A percentile compares a stretch with the other conserved stretches of the same genome.
Conservation (phyloP, 768 basidiomycete genomes). For the Suillus hirtellus region DNA sequence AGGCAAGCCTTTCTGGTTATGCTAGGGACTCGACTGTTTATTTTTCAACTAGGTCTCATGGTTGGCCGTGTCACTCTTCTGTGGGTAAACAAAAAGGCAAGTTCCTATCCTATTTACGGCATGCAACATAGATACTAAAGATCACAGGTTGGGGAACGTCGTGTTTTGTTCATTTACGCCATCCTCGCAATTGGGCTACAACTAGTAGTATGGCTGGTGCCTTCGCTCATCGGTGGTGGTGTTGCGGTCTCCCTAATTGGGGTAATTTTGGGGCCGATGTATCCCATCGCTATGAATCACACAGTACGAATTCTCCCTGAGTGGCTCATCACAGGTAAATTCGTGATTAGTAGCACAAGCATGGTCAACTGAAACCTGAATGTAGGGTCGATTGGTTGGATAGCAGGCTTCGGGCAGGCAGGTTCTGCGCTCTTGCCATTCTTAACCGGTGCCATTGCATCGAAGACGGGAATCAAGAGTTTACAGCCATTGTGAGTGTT, state of each 20-base stretch:
- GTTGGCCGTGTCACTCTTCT: constrained; percentile 30
- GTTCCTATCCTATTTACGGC: background rate
- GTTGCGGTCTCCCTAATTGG: constrained; percentile 67
- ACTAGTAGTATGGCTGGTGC: constrained; percentile 67
- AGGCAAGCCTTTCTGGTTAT: constrained; percentile 16
- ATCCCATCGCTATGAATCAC: constrained; percentile 51
- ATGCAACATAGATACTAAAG: constrained; percentile 1
- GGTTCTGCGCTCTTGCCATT: constrained; percentile 55
- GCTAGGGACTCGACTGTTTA: background rate
- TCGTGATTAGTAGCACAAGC: constrained; percentile 1
- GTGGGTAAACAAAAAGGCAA: constrained; percentile 30
- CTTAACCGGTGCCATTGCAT: constrained; percentile 46
- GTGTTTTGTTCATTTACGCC: constrained; percentile 31
- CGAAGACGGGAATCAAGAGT: constrained; percentile 41
- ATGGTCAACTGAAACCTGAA: constrained; percentile 36
- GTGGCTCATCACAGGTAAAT: constrained; percentile 32
- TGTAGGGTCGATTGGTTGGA: constrained; percentile 45
- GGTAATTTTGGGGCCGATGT: constrained; percentile 73
- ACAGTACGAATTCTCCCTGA: constrained; percentile 36
- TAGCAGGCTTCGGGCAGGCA: constrained; percentile 50
- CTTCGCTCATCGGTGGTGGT: constrained; percentile 64
- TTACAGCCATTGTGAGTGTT: constrained; percentile 49
- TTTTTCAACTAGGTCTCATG: constrained; percentile 23
- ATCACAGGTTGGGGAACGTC: constrained; percentile 32
- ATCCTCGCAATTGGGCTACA: constrained; percentile 49